Evolutionary conservation across 202 grass and related monocot species (phyloP), one percentile per base, ranked within the genome.

Genomic region (Carex arenaria): DNA sequence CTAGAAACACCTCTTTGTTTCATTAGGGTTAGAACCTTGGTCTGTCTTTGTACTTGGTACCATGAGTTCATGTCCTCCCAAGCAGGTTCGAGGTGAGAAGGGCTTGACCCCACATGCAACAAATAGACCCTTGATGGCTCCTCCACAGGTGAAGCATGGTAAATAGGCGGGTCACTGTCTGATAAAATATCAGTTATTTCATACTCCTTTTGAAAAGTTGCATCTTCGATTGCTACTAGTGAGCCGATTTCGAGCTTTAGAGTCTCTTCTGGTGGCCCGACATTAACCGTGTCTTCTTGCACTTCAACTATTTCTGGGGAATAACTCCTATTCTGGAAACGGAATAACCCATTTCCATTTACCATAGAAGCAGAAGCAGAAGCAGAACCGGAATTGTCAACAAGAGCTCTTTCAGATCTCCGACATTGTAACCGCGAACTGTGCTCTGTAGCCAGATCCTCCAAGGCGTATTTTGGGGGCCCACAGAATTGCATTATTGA

Each of bases 231-330:
- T 86, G 87, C 87, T 30, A 98, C 80, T 86, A 92, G 66, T 23
- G 91, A 95, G 80, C 93, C 96, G 54, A 88, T 88, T 81, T 98
- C 91, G 43, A 98, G 86, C 86, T 92, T 93, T 72, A 98, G 63
- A 38, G 78, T 90, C 81, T 93, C 96, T 26, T 90, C 87, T 61
- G 88, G 88, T 82, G 87, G 86, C 72, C 90, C 61, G 0, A 55
- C 80, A 68, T 82, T 54, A 19, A 64, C 80, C 64, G 77, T 77
- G 63, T 93, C 89, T 61, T 95, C 93, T 34, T 93, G 91, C 17
- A 98, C 88, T 89, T 95, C 91, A 23, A 95, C 93, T 83, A 98
- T 98, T 92, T 98, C 96, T 67, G 93, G 93, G 62, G 96, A 98
- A 60, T 88, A 90, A 67, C 86, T 92, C 80, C 53, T 83, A 43